Evolutionary conservation across 192 early-diverging fungal genomes (phyloP).

Genomic region (Backusella morwellensis): DNA sequence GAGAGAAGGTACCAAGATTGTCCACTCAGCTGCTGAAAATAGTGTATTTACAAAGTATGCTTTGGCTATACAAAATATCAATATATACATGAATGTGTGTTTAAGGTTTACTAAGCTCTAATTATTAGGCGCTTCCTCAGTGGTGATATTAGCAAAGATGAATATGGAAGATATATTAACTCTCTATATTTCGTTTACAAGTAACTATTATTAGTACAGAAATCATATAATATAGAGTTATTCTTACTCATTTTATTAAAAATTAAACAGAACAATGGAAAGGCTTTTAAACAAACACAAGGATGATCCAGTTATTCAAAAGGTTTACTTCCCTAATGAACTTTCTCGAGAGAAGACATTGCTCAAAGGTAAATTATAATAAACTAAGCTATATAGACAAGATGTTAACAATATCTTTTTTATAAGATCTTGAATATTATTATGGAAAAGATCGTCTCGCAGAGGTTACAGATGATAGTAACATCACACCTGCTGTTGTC

Average conservation of each 20-base stretch:
- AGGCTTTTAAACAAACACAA: conserved; percentile 38
- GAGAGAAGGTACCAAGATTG: conserved; percentile 52
- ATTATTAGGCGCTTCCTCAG: conserved; percentile 39
- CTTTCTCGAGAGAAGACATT: conserved; percentile 39
- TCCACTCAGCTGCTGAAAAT: conserved; percentile 50
- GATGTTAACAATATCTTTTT: neutral
- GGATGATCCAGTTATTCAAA: conserved; percentile 46
- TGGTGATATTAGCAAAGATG: conserved; percentile 37
- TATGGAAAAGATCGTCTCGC: conserved; percentile 39
- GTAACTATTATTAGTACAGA: conserved; percentile 15
- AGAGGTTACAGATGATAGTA: conserved; percentile 20
- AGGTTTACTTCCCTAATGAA: conserved; percentile 52
- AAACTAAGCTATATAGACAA: neutral
- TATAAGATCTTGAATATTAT: conserved; percentile 46
- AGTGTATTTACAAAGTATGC: conserved; percentile 50
- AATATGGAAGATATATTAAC: conserved; percentile 46
- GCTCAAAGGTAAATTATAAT: conserved; percentile 29
- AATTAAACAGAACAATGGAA: conserved; percentile 39
- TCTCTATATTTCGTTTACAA: conserved; percentile 47
- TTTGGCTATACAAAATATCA: neutral
- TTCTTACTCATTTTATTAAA: neutral
- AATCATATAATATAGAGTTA: neutral
- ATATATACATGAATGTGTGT: neutral
- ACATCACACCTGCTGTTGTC: conserved; percentile 45
- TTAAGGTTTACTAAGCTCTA: neutral